Evolutionary conservation across 805 yeast genomes (phyloP).

Genomic region (Saturnispora besseyi): DNA sequence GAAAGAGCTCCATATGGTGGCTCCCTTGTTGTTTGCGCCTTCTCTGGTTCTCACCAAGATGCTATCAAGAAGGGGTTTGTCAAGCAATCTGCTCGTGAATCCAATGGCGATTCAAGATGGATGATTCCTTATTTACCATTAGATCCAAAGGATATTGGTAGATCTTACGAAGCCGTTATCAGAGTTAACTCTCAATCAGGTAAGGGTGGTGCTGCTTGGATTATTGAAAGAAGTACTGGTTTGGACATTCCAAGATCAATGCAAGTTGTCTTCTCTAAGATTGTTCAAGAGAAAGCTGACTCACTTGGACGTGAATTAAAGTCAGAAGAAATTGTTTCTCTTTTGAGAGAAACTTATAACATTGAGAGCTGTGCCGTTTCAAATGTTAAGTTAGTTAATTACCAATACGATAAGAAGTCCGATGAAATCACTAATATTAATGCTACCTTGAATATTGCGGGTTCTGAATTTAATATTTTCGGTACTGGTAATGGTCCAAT

Average conservation of each 20-base stretch:
- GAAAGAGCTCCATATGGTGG: slow-evolving; percentile 79
- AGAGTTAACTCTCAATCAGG: slow-evolving; percentile 84
- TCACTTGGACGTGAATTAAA: slow-evolving; percentile 59
- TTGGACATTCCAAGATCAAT: slow-evolving; percentile 64
- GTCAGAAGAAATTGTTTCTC: slow-evolving; percentile 50
- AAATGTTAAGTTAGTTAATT: slow-evolving; percentile 32
- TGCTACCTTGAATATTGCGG: slow-evolving; percentile 33
- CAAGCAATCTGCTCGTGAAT: slow-evolving; percentile 44
- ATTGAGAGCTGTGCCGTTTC: slow-evolving; percentile 30
- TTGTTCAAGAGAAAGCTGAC: slow-evolving; percentile 61
- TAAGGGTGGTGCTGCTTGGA: slow-evolving; percentile 85
- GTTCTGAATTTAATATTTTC: slow-evolving; percentile 27
- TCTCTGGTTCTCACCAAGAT: slow-evolving; percentile 47
- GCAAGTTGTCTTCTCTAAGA: slow-evolving; percentile 58
- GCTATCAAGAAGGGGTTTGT: slow-evolving; percentile 31
- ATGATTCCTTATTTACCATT: slow-evolving; percentile 68
- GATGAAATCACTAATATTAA: slow-evolving; percentile 35
- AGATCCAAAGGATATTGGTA: slow-evolving; percentile 75
- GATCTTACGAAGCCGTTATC: slow-evolving; percentile 74
- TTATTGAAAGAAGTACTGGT: slow-evolving; percentile 59
- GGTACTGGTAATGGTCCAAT: slow-evolving; percentile 77
- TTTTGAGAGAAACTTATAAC: slow-evolving; percentile 51
- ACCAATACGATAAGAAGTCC: slow-evolving; percentile 29
- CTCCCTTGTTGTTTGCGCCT: slow-evolving; percentile 69
- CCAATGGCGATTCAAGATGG: slow-evolving; percentile 47